These are phyloP conservation scores for Hypsizygus ulmarius DNA, from an alignment of 1,284 basidiomycete genomes.

Conservation along the genomic window DNA sequence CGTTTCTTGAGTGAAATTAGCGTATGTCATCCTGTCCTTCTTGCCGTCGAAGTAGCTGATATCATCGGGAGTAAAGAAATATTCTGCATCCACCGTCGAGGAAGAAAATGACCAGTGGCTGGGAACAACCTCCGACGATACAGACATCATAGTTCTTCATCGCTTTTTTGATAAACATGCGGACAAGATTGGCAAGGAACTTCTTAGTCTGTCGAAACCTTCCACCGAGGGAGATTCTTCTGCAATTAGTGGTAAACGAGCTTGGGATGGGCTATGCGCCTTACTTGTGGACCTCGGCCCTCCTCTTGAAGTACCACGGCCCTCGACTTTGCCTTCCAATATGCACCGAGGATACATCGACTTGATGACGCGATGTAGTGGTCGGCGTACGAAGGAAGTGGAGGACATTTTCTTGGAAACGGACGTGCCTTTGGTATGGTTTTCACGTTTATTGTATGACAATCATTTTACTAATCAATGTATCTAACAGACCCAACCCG, in stretches of 20 bases:
- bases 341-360: conserved; percentile 64
- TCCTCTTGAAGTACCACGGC: conserved; percentile 61
- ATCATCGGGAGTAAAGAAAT: conserved; percentile 45
- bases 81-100: conserved; percentile 43
- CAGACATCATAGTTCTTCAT: conserved; percentile 78
- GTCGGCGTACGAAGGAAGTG: conserved; percentile 61
- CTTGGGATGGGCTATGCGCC: conserved; percentile 75
- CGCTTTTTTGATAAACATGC: conserved; percentile 81
- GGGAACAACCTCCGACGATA: conserved; percentile 73
- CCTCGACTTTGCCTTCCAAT: conserved; percentile 47
- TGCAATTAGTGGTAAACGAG: conserved; percentile 64
- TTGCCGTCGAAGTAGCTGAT: conserved; percentile 7
- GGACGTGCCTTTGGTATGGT: conserved; percentile 44
- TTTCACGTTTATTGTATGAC: neutral
- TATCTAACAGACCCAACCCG: conserved; percentile 43
- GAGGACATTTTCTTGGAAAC: conserved; percentile 70
- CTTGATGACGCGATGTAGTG: conserved; percentile 67
- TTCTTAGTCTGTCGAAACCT: conserved; percentile 69
- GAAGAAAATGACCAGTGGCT: conserved; percentile 71
- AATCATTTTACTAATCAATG: conserved; percentile 2
- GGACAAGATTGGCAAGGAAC: conserved; percentile 81
- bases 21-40: conserved; percentile 40
- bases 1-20: conserved; percentile 81
- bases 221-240: conserved; percentile 56
- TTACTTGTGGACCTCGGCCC: conserved; percentile 76